Evolutionary conservation across 192 early-diverging fungal genomes (phyloP).

Genomic region (Podila minutissima): DNA sequence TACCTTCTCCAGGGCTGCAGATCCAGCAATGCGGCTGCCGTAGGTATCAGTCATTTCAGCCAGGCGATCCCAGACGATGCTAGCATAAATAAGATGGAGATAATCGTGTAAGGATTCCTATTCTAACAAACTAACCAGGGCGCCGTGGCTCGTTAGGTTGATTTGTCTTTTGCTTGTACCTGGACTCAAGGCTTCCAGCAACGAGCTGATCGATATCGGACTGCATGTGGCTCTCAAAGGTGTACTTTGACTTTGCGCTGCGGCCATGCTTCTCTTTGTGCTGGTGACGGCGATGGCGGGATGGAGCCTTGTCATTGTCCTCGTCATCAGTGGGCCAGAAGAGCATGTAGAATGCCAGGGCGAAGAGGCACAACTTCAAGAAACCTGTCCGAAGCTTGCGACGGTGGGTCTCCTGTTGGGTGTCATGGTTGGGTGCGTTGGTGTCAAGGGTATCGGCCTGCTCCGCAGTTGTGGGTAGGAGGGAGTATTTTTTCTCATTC

Average conservation of each 20-base stretch:
- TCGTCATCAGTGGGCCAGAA: background rate
- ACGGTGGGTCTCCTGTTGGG: background rate
- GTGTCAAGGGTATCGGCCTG: background rate
- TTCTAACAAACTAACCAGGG: too few relatives aligned
- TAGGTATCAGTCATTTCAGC: constrained; percentile 72
- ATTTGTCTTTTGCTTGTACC: background rate
- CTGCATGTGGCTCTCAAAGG: constrained; percentile 39
- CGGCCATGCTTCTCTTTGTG: background rate
- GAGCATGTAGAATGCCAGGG: constrained; percentile 3
- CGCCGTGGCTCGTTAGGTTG: background rate
- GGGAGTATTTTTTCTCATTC: constrained; percentile 31
- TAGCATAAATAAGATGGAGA: background rate
- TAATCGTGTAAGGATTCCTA: background rate
- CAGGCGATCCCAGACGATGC: constrained; percentile 66
- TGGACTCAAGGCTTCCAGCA: constrained; percentile 50
- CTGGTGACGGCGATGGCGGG: background rate
- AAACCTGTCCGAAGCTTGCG: background rate
- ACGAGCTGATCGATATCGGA: constrained; percentile 24
- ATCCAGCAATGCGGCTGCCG: constrained; percentile 65
- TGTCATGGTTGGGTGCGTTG: background rate
- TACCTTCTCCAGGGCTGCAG: constrained; percentile 57
- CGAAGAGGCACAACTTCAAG: constrained; percentile 14
- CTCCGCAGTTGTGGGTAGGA: constrained; percentile 26
- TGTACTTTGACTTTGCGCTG: constrained; percentile 12
- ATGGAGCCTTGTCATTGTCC: constrained; percentile 3